Base-by-base conservation (phyloP, 371 early-diverging fungal genomes). In the Mortierella sp. region DNA sequence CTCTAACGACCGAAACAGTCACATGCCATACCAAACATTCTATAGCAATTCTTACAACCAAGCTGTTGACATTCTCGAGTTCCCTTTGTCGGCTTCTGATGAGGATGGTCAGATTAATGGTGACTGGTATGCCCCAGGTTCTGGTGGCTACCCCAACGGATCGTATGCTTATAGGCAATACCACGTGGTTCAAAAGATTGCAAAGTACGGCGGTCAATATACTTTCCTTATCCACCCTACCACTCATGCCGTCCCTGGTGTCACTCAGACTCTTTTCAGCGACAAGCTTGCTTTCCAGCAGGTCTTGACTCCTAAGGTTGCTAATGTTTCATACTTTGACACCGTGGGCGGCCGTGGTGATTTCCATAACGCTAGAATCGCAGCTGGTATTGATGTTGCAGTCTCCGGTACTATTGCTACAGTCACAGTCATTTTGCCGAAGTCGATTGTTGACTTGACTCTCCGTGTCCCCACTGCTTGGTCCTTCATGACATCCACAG, bases 1-100 rank as follows among this genome's bases (percentile, higher is more conserved):
- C 13, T 15, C 59, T 19, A 75, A 75, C 24, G 69, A 75, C 45
- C 75, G 64, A 61, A 63, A 68, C 64, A 69, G 63, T 8, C 60
- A 68, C 38, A 22, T 75, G 62, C 75, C 75, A n/a, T 75, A 58
- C 65, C 70, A 69, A 36, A 7, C 60, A 11, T 75, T 69, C 65
- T 69, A 48, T 33, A 75, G 69, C 60, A 28, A 28, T 28, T 28
- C 28, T 16, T 74, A 69, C 69, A 67, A 67, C 59, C 69, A 74
- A 33, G 63, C 45, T 24, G 69, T 74, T 16, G 69, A 68, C 50
- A 38, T 74, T 53, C 19, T 74, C n/a, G 52, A 52, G 52, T 52
- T 52, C 52, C 52, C 52, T 16, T 8, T 52, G 52, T 52, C 52
- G 0, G 52, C 52, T n/a, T 52, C 52, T 52, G 52, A 52, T 52